Evolutionary conservation across 257 asterid genomes (phyloP), one percentile per base, ranked within the genome.

Genomic region (Coffea eugenioides): DNA sequence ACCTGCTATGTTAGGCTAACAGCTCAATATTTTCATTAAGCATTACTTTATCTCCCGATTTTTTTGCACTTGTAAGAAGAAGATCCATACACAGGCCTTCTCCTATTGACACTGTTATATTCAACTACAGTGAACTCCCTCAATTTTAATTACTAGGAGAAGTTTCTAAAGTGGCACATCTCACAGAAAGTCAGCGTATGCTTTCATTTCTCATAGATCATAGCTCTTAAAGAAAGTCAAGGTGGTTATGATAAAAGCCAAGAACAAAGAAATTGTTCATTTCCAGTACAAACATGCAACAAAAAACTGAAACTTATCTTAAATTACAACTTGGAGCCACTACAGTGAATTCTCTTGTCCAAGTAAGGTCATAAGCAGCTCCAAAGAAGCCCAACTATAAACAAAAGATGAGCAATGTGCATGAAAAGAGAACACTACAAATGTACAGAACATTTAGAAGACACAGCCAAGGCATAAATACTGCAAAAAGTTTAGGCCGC

Each of bases 401-500:
- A 57, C 54, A 73, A 34, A 34, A 45, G 34, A 64, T 13, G 69
- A 75, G 71, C 36, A 66, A 46, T 46, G 43, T 46, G 61, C 15
- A 48, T 20, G 12, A 31, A 72, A 48, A 62, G 52, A 41, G 23
- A 41, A 75, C 71, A 59, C 77, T 73, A 80, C 10, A 31, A 49
- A 21, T 36, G 57, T 61, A 73, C 77, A 79, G 46, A n/a, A 18
- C 51, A 31, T 73, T 74, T 21, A 61, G 34, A 65, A 62, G 70
- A n/a, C 64, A 65, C 51, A 62, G 48, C 15, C 11, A 21, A 21
- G 59, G 48, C 78, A 48, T 25, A 77, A 72, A 73, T 72, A 49
- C 79, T 67, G 34, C 23, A 76, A 57, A 57, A 68, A 46, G 23
- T 69, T 25, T 69, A 45, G 23, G 65, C 27, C 20, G 18, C 49